Evolutionary conservation across 768 basidiomycete genomes (phyloP), one percentile per base, ranked within the genome.

Genomic region (Termitomyces sp.): DNA sequence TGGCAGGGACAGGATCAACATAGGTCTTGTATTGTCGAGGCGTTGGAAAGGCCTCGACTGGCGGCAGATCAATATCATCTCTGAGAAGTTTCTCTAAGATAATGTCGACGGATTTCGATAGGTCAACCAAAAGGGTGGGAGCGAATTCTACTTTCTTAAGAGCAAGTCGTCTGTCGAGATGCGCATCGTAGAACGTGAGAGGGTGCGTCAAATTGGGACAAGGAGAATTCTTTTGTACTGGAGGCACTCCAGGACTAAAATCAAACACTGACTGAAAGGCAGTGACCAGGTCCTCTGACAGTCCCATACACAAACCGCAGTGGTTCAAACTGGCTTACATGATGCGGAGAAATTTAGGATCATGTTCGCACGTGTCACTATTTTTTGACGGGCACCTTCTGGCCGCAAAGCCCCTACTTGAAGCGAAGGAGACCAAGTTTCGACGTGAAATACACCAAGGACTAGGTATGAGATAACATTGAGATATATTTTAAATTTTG

Each of bases 171-270:
- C 45, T 33, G 40, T 59, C 58, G 12, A 59, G 48, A n/a, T 59
- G 58, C 13, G 28, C 36, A 43, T 59, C 58, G 24, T 59, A 59
- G 24, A 59, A 59, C 3, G 58, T 14, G 16, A 51, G 38, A 4
- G 56, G 56, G 9, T 48, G 48, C 0, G 49, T 44, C 32, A 49
- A 33, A 2, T 33, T 33, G 12, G 48, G 48, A 5, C 48, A 49
- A 30, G 6, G 32, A 1, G 48, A 49, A 14, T 49, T 35, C 48
- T 35, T 49, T 14, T 33, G 48, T 13, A 33, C 6, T 12, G 18
- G 26, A 4, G 32, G 48, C 5, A 12, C n/a, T 6, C 26, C 48
- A 14, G 48, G 48, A 12, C 26, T 49, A 20, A 49, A 49, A 6
- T 49, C 16, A 18, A 49, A 33, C 10, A 26, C 32, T 9, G 32